A percentile compares a stretch with the other conserved stretches of the same genome.
Evolutionary conservation across 441 rosid genomes (phyloP).

Genomic region (Adansonia rubrostipa): DNA sequence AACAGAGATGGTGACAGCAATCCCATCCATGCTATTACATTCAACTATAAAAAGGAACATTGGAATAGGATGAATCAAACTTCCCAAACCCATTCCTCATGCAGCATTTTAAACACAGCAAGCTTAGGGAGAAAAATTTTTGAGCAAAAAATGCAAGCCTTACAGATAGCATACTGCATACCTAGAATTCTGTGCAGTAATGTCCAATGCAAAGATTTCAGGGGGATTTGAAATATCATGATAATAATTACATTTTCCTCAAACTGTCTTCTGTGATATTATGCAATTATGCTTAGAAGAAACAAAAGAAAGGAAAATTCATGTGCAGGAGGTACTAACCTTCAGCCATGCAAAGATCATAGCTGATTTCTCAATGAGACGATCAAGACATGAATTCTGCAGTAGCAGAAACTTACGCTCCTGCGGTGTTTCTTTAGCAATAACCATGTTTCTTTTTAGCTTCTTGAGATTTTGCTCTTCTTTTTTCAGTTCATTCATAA

Average conservation of each 20-base stretch:
- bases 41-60: slow-evolving; percentile 8
- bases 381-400: slow-evolving; percentile 67
- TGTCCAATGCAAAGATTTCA: neutral
- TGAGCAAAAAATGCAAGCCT: neutral
- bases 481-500: slow-evolving; percentile 68
- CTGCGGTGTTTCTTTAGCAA: slow-evolving; percentile 62
- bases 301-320: slow-evolving; percentile 3
- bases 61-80: neutral
- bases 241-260: neutral
- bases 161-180: neutral
- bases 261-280: neutral
- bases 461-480: slow-evolving; percentile 89
- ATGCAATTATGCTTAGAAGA: slow-evolving; percentile 8
- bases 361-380: slow-evolving; percentile 86
- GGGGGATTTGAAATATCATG: slow-evolving; percentile 8
- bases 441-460: slow-evolving; percentile 53
- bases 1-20: neutral
- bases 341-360: slow-evolving; percentile 74
- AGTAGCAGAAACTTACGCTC: slow-evolving; percentile 71
- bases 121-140: neutral
- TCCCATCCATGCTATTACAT: slow-evolving; percentile 2
- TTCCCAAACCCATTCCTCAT: neutral
- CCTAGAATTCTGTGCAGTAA: neutral
- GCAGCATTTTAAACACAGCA: neutral
- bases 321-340: slow-evolving; percentile 46